A percentile compares a stretch with the other conserved stretches of the same genome.
Evolutionary conservation across 495 filamentous ascomycete genomes (phyloP).

Genomic region (Penicillium psychrofluorescens): DNA sequence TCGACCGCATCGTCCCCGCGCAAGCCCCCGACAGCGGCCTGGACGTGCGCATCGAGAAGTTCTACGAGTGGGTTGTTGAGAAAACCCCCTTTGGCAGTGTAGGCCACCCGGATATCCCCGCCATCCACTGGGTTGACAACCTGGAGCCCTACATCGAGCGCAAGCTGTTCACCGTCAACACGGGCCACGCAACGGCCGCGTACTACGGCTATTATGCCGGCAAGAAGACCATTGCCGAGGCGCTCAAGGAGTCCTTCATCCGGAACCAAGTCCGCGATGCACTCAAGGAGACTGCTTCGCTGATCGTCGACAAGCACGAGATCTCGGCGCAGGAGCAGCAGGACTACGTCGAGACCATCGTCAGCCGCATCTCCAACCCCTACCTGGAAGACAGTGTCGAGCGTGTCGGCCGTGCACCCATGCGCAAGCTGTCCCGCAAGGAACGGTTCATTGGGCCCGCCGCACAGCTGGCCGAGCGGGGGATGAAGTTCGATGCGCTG

Average conservation of each 20-base stretch:
- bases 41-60: constrained; percentile 92
- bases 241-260: constrained; percentile 62
- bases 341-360: constrained; percentile 85
- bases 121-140: constrained; percentile 87
- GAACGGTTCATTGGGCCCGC: constrained; percentile 95
- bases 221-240: constrained; percentile 82
- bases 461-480: constrained; percentile 70
- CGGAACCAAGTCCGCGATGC: constrained; percentile 65
- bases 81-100: constrained; percentile 63
- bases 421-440: constrained; percentile 85
- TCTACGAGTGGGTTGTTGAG: constrained; percentile 98
- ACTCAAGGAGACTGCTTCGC: constrained; percentile 71
- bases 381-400: constrained; percentile 86
- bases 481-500: constrained; percentile 59
- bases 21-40: constrained; percentile 72
- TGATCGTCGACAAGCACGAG: constrained; percentile 81
- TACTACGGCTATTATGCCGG: constrained; percentile 84
- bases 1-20: constrained; percentile 92
- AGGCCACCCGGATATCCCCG: constrained; percentile 66
- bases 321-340: constrained; percentile 72
- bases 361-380: constrained; percentile 90
- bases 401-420: constrained; percentile 89
- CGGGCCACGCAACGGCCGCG: constrained; percentile 90
- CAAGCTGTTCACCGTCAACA: constrained; percentile 99
- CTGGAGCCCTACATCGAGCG: constrained; percentile 94